These are phyloP conservation scores for Vicia villosa DNA, from an alignment of 306 rosid species.

Conservation along the genomic window DNA sequence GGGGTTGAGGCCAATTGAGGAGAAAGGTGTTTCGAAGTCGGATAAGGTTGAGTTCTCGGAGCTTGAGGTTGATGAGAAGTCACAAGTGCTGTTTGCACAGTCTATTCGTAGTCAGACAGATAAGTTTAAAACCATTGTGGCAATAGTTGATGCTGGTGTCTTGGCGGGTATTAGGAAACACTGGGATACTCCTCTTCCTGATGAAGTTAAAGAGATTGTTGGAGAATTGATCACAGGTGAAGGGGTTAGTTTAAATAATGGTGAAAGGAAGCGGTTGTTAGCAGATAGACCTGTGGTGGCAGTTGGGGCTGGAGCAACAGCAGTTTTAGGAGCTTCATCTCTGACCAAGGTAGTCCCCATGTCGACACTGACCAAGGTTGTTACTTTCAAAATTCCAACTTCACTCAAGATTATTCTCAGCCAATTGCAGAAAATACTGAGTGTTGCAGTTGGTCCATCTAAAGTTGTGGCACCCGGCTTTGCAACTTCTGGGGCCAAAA, in stretches of 20 bases:
- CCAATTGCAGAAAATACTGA: slow-evolving; percentile 58
- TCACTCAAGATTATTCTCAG: slow-evolving; percentile 57
- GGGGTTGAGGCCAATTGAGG: slow-evolving; percentile 45
- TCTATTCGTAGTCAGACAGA: slow-evolving; percentile 64
- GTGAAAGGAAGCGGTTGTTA: slow-evolving; percentile 50
- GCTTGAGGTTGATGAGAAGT: slow-evolving; percentile 68
- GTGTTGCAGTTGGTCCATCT: slow-evolving; percentile 55
- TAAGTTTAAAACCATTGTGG: slow-evolving; percentile 72
- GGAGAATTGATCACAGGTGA: slow-evolving; percentile 48
- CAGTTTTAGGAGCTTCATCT: slow-evolving; percentile 75
- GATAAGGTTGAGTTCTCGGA: slow-evolving; percentile 50
- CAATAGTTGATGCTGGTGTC: slow-evolving; percentile 69
- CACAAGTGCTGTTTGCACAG: slow-evolving; percentile 62
- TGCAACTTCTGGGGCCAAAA: slow-evolving; percentile 64
- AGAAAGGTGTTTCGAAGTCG: slow-evolving; percentile 30
- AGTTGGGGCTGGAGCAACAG: slow-evolving; percentile 86
- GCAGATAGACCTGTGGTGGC: slow-evolving; percentile 69
- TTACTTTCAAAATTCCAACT: slow-evolving; percentile 58
- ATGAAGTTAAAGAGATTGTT: slow-evolving; percentile 60
- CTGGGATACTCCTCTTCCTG: slow-evolving; percentile 70
- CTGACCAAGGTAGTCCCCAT: slow-evolving; percentile 72
- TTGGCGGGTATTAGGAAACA: slow-evolving; percentile 77
- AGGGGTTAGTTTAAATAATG: slow-evolving; percentile 38
- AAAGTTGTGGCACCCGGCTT: slow-evolving; percentile 60
- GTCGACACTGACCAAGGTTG: slow-evolving; percentile 60